These are phyloP conservation scores for Sphagnum tenellum DNA, from an alignment of 225 moss, liverwort and hornwort genomes.

Conservation along the genomic window DNA sequence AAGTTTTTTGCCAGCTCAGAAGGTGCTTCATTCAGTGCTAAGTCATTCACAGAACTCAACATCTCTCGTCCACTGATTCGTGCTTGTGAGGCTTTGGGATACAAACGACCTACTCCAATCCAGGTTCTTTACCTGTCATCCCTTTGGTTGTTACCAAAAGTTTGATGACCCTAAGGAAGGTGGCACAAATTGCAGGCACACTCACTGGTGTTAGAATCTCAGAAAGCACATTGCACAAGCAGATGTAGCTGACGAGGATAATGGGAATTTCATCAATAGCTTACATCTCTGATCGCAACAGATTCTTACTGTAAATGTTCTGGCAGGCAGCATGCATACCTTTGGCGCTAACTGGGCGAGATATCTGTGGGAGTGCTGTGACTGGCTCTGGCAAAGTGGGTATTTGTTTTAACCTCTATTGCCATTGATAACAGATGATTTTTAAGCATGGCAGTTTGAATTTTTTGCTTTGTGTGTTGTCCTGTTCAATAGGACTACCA, in stretches of 20 bases:
- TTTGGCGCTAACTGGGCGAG: constrained; percentile 82
- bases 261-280: too few species aligned
- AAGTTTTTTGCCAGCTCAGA: constrained; percentile 76
- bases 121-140: constrained; percentile 37
- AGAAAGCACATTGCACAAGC: too few species aligned
- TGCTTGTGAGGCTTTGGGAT: constrained; percentile 82
- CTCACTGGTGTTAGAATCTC: too few species aligned
- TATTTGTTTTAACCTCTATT: background rate
- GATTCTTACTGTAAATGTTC: background rate
- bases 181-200: too few species aligned
- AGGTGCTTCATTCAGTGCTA: constrained; percentile 86
- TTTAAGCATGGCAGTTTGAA: too few species aligned
- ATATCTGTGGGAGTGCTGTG: constrained; percentile 97
- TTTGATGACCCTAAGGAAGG: too few species aligned
- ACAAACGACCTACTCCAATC: constrained; percentile 87
- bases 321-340: constrained; percentile 95
- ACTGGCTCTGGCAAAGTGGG: constrained; percentile 98
- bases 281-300: too few species aligned
- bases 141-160: too few species aligned
- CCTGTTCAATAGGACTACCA: too few species aligned
- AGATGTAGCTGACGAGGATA: too few species aligned
- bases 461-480: too few species aligned
- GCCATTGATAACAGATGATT: too few species aligned
- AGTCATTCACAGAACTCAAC: constrained; percentile 79
- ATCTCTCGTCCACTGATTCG: constrained; percentile 85